Percentiles rank a stretch among this genome's conserved stretches.
Conservation (phyloP, 2,329 filamentous ascomycete genomes). For the Fusarium incarnatum region DNA sequence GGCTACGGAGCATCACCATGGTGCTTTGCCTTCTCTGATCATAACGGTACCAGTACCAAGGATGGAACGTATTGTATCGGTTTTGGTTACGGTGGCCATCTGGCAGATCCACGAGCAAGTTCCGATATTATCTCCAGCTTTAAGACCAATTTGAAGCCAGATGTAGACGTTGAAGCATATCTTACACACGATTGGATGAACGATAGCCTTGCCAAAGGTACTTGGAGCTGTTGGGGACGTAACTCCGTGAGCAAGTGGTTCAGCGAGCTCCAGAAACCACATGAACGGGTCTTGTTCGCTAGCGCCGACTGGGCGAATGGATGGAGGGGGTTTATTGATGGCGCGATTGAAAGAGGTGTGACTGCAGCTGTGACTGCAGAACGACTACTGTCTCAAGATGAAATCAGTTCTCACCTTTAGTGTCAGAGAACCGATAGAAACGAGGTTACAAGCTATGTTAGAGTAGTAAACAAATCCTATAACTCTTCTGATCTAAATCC, state of each 20-base stretch:
- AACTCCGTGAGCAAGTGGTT: neutral
- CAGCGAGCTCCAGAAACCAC: neutral
- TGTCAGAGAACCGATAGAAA: fast-evolving
- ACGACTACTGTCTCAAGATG: fast-evolving
- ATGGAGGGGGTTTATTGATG: neutral
- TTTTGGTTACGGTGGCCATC: neutral
- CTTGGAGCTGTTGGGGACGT: neutral
- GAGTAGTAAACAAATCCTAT: too few relatives aligned
- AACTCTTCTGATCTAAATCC: too few relatives aligned
- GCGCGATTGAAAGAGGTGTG: neutral
- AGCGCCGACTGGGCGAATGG: neutral
- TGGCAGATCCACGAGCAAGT: fast-evolving
- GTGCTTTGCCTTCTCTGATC: neutral
- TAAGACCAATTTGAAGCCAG: neutral
- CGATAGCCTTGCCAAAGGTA: neutral
- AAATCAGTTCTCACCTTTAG: neutral
- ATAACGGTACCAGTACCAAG: fast-evolving
- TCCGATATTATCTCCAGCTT: fast-evolving
- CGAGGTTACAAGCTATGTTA: fast-evolving
- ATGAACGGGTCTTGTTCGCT: neutral
- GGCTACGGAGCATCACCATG: neutral
- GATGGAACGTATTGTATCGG: neutral
- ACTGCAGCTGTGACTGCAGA: neutral
- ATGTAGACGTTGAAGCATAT: neutral
- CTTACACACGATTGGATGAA: neutral